phyloP scores from a whole-genome alignment of 495 filamentous ascomycete species.

The Neurospora sublineolata region DNA sequence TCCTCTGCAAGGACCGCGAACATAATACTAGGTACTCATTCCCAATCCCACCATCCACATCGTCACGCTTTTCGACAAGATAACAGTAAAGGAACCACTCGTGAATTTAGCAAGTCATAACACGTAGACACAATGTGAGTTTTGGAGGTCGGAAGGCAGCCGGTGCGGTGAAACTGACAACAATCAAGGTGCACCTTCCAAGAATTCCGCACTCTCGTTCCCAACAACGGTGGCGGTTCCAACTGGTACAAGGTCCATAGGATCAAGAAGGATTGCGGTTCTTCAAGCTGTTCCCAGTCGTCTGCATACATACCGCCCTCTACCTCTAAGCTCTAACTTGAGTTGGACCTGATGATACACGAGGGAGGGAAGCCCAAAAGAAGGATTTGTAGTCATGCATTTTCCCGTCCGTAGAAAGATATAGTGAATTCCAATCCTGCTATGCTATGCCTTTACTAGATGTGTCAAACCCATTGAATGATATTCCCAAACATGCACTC shows the following conservation, averaged over 20 bases:
- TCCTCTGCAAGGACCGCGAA: neutral
- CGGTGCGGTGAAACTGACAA: neutral
- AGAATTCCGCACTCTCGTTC: neutral
- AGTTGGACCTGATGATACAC: neutral
- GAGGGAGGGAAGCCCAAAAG: neutral
- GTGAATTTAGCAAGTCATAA: neutral
- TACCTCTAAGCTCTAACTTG: neutral
- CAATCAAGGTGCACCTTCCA: neutral
- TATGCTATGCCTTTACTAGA: neutral
- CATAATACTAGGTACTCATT: too few relatives aligned
- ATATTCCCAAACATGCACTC: neutral
- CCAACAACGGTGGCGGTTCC: neutral
- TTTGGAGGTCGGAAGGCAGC: too few relatives aligned
- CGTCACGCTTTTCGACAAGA: too few relatives aligned
- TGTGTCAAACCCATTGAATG: neutral
- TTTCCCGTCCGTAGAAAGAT: neutral
- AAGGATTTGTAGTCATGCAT: neutral
- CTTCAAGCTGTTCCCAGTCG: neutral
- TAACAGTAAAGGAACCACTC: too few relatives aligned
- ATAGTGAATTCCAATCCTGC: neutral
- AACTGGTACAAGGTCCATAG: neutral
- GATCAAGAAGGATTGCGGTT: neutral
- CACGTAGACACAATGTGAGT: neutral
- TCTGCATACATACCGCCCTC: neutral
- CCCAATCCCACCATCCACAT: too few relatives aligned